These are phyloP conservation scores for Puccinia hordei DNA, from an alignment of 1,284 basidiomycete genomes.

Conservation along the genomic window DNA sequence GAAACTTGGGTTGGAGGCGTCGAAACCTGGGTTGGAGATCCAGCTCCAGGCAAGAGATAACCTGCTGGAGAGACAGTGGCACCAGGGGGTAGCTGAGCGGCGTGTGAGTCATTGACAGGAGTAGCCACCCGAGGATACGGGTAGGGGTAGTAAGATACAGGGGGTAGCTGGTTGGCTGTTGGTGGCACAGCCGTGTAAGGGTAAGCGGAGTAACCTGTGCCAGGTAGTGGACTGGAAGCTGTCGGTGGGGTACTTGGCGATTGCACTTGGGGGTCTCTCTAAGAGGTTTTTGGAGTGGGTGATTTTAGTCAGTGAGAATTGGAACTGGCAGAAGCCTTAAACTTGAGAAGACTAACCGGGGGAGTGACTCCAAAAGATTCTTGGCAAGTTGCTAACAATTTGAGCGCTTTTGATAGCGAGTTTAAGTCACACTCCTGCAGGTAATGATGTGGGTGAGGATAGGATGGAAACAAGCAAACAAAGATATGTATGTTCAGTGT, in stretches of 20 bases:
- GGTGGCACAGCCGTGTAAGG: not conserved
- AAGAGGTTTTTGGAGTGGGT: too few species aligned
- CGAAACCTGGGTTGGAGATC: not conserved
- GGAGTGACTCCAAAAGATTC: constrained; percentile 9
- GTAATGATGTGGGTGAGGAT: not conserved
- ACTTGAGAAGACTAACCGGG: not conserved
- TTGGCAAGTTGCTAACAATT: not conserved
- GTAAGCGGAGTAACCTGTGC: not conserved
- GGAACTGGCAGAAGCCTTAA: not conserved
- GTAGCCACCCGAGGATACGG: not conserved
- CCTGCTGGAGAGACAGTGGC: not conserved
- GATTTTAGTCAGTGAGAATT: not conserved
- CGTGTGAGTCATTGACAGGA: not conserved
- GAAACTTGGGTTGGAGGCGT: not conserved
- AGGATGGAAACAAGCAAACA: not conserved
- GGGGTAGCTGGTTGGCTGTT: not conserved
- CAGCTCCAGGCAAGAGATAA: not conserved
- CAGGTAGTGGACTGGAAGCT: not conserved
- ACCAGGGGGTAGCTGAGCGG: not conserved
- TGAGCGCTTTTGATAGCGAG: not conserved
- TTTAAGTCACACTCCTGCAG: constrained; percentile 16
- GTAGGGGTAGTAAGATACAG: not conserved
- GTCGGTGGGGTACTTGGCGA: not conserved
- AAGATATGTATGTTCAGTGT: not conserved
- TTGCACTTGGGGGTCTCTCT: not conserved